Evolutionary conservation across 2,329 filamentous ascomycete genomes (phyloP), one percentile per base, ranked within the genome.

Genomic region (Penicillium aurantiogriseum): DNA sequence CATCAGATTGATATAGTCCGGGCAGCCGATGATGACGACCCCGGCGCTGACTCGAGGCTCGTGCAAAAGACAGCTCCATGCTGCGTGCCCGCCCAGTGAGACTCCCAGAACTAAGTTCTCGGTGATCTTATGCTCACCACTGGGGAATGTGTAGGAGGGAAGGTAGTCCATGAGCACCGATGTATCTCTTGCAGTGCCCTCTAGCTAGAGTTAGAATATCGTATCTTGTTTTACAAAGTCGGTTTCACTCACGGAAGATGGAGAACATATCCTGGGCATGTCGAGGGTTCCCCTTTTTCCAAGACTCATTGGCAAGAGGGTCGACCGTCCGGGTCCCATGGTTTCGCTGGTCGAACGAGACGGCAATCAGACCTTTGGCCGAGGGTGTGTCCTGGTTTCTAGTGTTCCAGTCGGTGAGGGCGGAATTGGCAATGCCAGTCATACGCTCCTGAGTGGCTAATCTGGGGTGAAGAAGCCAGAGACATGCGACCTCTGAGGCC

Each of bases 191-290:
- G 89, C 88, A 0, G 90, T 93, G 51, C 85, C 85, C 63, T 84
- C 80, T 81, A 57, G 21, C 21, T 52, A 7, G 21, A 10, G 38
- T 36, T 39, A 48, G 31, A 29, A 40, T 15, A 4, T 13, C 21
- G 10, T 43, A 48, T 39, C 17, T 23, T 13, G 42, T 33, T 4
- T 35, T 15, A 35, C 27, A n/a, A 47, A 47, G 17, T 50, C 31
- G 15, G n/a, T 19, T n/a, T 27, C 42, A 72, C 78, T 84, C 82
- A 74, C 85, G 84, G 58, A 92, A 88, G 60, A 86, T 85, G 31
- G 85, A 86, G 71, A 94, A 92, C 92, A 99, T 96, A 74, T 99
- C 94, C 70, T 91, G 86, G 0, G 92, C 93, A 77, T 97, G 94
- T 7, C 81, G 84, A 8, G 82, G 79, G 70, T 97, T 96, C 31